Evolutionary conservation across 345 rosid genomes (phyloP), one percentile per base, ranked within the genome.

Genomic region (Erucastrum elatum): DNA sequence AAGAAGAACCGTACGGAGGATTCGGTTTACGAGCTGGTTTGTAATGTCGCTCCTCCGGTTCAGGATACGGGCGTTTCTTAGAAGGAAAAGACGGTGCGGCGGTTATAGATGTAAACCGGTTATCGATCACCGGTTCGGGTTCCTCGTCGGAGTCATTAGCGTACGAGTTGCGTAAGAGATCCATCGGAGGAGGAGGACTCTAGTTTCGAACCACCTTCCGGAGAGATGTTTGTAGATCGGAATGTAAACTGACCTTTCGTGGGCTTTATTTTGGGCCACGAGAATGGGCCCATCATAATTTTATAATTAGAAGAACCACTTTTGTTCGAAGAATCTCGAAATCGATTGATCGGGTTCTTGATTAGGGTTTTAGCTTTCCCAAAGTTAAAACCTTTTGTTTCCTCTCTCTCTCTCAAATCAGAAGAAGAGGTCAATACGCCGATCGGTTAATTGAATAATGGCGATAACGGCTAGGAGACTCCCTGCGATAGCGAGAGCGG

Each of bases 111-210:
- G 27, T 2, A 0, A 58, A 64, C 2, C 37, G 60, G 1, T 71
- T 34, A 2, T 10, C 3, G 10, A 46, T 0, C 2, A 58, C 49
- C 63, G 31, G 77, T 16, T 71, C 81, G 29, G 75, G 53, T 27
- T 81, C 84, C 33, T 77, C 84, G 66, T 81, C 78, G 77, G 84
- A 76, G 59, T 72, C 80, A 30, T 37, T 46, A 61, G 78, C 80
- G 49, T 81, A 81, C 4, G 75, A 76, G 63, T 62, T 81, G 69
- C 66, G 56, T 31, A 81, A 49, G 41, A 81, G 84, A 33, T 81
- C 81, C 84, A 81, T 81, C 76, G 60, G 73, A 8, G 16, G 21
- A 21, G 21, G 21, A 21, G 21, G 21, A 68, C 66, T 63, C 25
- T 63, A 2, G 15, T 64, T 64, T 33, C 33, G 12, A 33, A n/a